Evolutionary conservation across 768 basidiomycete genomes (phyloP), one percentile per base, ranked within the genome.

Genomic region (Clitopilus hobsonii): DNA sequence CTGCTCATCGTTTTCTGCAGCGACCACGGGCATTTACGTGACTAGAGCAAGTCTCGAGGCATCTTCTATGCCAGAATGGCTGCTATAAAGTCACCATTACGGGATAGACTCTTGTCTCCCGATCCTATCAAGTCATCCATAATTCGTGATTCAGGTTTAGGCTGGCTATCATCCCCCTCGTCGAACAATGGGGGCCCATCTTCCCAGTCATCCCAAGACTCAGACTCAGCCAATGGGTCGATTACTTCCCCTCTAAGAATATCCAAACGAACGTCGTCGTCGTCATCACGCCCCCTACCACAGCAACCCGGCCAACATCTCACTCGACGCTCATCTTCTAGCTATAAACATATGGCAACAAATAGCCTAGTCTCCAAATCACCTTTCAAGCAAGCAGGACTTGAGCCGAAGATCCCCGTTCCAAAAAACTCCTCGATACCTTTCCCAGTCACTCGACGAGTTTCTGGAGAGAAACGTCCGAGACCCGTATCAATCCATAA

Each of bases 281-380:
- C 60, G 47, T 68, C 72, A 74, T 20, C 77, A 73, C 47, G 74
- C 82, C 45, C 67, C 71, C 22, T 45, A 23, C 41, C 41, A 18
- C 14, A 45, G 22, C 41, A 45, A 45, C 41, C 41, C 22, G 41
- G 41, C 16, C 41, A 45, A 20, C 41, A 20, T n/a, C 69, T 91
- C 45, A 83, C 85, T 49, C 83, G 91, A 27, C 80, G 91, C 38
- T 78, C 82, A 14, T 91, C 89, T 6, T 86, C 84, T 38, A 91
- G 88, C 68, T 93, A 86, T 71, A 86, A 81, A 60, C 90, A 90
- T 68, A 79, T 92, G 59, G 80, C 79, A 62, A 85, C 74, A 61
- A 89, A 85, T 66, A 85, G 87, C 65, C 84, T 92, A 54, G 91
- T 94, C 16, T 85, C 87, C 25, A 91, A 91, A 61, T 94, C 91